Percentiles rank a stretch among this genome's conserved stretches.
These are phyloP conservation scores for Zygosaccharomyces kombuchaensis DNA, from an alignment of 805 yeast genomes.

Conservation along the genomic window DNA sequence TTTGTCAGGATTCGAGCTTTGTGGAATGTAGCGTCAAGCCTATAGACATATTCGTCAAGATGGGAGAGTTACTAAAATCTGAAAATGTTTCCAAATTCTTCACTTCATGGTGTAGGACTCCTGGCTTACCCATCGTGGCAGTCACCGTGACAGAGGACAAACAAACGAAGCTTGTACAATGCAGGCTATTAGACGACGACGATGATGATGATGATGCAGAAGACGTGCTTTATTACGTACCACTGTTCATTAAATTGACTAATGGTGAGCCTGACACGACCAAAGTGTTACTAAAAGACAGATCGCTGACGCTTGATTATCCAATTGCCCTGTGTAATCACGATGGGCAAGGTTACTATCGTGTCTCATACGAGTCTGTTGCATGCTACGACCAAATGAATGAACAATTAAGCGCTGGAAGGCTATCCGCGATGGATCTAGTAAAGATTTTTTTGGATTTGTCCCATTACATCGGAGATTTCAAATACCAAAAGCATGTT, in stretches of 20 bases:
- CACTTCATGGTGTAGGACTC: conserved; percentile 54
- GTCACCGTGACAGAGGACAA: conserved; percentile 31
- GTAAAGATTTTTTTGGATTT: conserved; percentile 36
- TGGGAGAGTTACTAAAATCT: conserved; percentile 23
- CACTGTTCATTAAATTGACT: conserved; percentile 38
- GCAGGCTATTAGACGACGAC: conserved; percentile 32
- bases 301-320: conserved; percentile 21
- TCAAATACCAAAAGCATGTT: conserved; percentile 22
- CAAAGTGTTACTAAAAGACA: conserved; percentile 29
- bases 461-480: conserved; percentile 30
- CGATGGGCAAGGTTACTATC: conserved; percentile 41
- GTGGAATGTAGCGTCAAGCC: conserved; percentile 28
- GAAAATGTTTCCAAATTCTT: conserved; percentile 27
- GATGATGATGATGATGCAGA: conserved; percentile 35
- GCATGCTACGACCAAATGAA: conserved; percentile 28
- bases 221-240: conserved; percentile 59
- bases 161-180: conserved; percentile 38
- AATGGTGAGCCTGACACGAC: conserved; percentile 19
- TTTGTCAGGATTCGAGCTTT: conserved; percentile 17
- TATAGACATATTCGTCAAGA: conserved; percentile 27
- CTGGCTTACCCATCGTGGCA: conserved; percentile 55
- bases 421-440: conserved; percentile 28
- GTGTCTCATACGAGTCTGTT: conserved; percentile 42
- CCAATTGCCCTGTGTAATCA: conserved; percentile 22
- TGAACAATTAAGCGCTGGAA: conserved; percentile 16